These are phyloP conservation scores for Neocallimastix lanati DNA, from an alignment of 192 early-diverging fungal genomes.

Conservation along the genomic window DNA sequence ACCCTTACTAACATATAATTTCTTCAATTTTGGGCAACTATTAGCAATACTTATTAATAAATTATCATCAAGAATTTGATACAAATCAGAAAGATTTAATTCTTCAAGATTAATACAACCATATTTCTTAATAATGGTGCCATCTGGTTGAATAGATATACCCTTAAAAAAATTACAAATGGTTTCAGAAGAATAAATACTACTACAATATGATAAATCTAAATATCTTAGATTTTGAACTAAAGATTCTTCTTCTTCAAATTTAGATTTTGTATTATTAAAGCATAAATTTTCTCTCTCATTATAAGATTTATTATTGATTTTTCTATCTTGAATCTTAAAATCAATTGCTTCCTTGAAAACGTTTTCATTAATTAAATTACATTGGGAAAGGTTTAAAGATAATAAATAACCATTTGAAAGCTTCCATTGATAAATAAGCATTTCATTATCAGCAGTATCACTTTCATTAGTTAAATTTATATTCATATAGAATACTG, in stretches of 20 bases:
- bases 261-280: neutral
- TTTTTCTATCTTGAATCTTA: neutral
- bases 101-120: neutral
- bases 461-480: neutral
- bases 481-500: neutral
- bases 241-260: neutral
- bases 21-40: neutral
- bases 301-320: neutral
- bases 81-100: neutral
- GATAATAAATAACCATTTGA: neutral
- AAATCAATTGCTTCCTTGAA: neutral
- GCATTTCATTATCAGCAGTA: neutral
- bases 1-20: neutral
- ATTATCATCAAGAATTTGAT: neutral
- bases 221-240: neutral
- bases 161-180: neutral
- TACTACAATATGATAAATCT: neutral
- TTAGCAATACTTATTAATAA: neutral
- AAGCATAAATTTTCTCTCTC: neutral
- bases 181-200: neutral
- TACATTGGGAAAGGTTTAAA: neutral
- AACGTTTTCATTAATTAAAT: neutral
- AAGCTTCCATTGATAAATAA: neutral
- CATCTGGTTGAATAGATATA: neutral
- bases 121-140: neutral